Base-by-base conservation (phyloP, 2,329 filamentous ascomycete genomes). In the Scopulariopsis brevicaulis region DNA sequence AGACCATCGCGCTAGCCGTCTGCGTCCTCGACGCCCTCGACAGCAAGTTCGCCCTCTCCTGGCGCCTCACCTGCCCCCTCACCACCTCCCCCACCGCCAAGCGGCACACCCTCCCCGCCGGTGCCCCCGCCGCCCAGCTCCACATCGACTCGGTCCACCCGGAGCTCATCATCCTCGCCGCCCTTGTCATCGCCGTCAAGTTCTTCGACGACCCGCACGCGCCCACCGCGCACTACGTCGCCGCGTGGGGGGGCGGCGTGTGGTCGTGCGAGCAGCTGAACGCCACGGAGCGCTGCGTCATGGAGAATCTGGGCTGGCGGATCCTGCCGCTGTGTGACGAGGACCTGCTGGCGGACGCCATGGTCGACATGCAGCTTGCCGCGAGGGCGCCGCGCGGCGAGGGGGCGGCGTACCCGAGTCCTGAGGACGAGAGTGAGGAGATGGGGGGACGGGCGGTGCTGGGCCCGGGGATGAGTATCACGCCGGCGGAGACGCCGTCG, bases 1-100 rank as follows among this genome's bases (percentile, higher is more conserved):
- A 86, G 65, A 82, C 78, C 25, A 74, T 87, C 53, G 84, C 84
- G 52, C 73, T 87, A 43, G 83, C 83, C 40, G 82, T 84, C 46
- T 85, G 82, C 73, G 81, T 87, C 55, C 76, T 87, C 63, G 84
- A 87, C 66, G 83, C 82, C 48, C 74, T 87, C 61, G 79, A 81
- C 68, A 76, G 77, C 54, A 80, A 78, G 60, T 87, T 87, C 67
- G 80, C 83, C 53, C 77, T 81, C 37, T 76, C 72, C 59, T 87
- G 83, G 83, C 79, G 84, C 24, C 73, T 81, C 58, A 75, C 76
- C 2, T 84, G 81, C 63, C 83, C 83, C 0, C 70, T 14, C 34
- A 61, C 63, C 61, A 62, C 60, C 10, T 62, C 63, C 51, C 59
- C 69, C 32, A 48, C 65, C 20, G 69, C 62, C 59, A 77, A 77